These are phyloP conservation scores for Polytrichum commune DNA, from an alignment of 225 moss, liverwort and hornwort species.

Conservation along the genomic window DNA sequence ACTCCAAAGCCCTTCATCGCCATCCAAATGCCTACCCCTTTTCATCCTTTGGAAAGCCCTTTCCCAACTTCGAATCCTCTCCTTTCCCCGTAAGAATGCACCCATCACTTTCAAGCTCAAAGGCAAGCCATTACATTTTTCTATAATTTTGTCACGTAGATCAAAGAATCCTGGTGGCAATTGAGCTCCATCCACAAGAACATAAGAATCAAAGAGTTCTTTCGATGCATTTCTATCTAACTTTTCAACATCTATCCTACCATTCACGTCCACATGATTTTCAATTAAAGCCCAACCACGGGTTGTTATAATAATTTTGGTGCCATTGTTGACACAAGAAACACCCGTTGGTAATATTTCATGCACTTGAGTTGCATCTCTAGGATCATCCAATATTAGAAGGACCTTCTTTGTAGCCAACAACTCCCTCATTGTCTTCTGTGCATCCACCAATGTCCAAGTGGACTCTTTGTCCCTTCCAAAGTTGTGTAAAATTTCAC, in stretches of 20 bases:
- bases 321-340: not conserved
- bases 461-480: not conserved
- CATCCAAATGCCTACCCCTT: not conserved
- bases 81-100: not conserved
- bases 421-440: not conserved
- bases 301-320: not conserved
- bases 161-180: not conserved
- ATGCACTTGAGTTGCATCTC: not conserved
- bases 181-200: not conserved
- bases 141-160: not conserved
- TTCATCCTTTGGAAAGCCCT: conserved; percentile 2
- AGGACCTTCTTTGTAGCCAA: not conserved
- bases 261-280: not conserved
- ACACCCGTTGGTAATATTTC: not conserved
- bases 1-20: not conserved
- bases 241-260: not conserved
- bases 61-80: not conserved
- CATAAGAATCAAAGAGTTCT: not conserved
- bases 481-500: not conserved
- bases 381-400: not conserved
- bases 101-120: conserved; percentile 3
- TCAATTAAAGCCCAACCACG: not conserved
- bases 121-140: not conserved
- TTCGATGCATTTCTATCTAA: not conserved
- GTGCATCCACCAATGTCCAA: not conserved